phyloP scores from a whole-genome alignment of 2,329 filamentous ascomycete genomes.

The Sporothrix pseudoabietina region DNA sequence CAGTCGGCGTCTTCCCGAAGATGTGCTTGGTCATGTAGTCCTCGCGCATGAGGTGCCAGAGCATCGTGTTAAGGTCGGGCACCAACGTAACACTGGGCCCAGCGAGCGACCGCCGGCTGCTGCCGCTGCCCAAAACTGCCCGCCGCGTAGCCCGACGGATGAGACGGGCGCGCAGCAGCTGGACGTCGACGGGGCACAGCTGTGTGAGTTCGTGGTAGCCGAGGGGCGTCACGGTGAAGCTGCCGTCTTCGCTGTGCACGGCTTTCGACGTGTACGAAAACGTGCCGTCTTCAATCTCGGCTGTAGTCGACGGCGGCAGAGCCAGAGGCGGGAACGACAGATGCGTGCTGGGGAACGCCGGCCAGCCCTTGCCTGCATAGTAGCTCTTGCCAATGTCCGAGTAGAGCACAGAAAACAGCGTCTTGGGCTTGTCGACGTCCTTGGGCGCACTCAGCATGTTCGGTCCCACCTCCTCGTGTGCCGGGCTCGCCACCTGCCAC shows the following conservation, averaged over 20 bases:
- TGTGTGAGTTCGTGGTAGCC: conserved; percentile 61
- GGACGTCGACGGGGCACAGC: conserved; percentile 66
- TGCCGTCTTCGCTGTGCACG: conserved; percentile 36
- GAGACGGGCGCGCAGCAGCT: conserved; percentile 60
- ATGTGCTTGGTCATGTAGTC: conserved; percentile 72
- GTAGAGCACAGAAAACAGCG: conserved; percentile 75
- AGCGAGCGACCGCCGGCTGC: conserved; percentile 33
- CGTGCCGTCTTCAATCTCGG: background rate
- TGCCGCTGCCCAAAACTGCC: background rate
- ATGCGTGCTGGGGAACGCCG: conserved; percentile 71
- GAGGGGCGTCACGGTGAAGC: conserved; percentile 46
- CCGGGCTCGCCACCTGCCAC: conserved; percentile 43
- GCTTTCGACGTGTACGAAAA: background rate
- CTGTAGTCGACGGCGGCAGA: background rate
- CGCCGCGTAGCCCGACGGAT: conserved; percentile 35
- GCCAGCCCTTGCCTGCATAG: conserved; percentile 78
- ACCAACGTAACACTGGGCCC: conserved; percentile 63
- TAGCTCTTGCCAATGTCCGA: conserved; percentile 85
- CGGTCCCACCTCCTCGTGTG: conserved; percentile 32
- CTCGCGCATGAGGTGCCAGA: conserved; percentile 81
- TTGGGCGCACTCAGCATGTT: background rate
- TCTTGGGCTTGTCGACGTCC: conserved; percentile 38
- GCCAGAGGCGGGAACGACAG: conserved; percentile 58
- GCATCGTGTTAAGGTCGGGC: conserved; percentile 67
- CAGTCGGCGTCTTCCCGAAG: conserved; percentile 56